Evolutionary conservation across 129 eudicot genomes (phyloP).

Genomic region (Kitagawia praeruptora): DNA sequence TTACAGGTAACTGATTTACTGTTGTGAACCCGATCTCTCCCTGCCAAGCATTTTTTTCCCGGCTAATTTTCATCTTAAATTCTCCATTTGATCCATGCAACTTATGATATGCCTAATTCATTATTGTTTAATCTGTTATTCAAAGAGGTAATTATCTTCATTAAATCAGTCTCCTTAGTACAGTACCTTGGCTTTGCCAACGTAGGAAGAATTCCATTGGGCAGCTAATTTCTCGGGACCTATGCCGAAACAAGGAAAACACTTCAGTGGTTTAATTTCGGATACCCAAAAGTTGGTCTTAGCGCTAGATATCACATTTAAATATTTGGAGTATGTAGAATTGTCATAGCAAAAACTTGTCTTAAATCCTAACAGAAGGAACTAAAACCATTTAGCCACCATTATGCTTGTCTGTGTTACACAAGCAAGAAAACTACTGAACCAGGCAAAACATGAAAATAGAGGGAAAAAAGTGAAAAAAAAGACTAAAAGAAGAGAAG

Average conservation of each 20-base stretch:
- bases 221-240: neutral
- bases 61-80: neutral
- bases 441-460: neutral
- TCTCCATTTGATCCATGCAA: neutral
- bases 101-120: neutral
- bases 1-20: slow-evolving; percentile 1
- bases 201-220: neutral
- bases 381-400: neutral
- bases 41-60: neutral
- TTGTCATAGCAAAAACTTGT: neutral
- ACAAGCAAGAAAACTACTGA: neutral
- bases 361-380: neutral
- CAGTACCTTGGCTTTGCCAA: neutral
- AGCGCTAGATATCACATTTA: neutral
- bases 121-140: neutral
- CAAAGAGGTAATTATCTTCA: neutral
- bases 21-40: neutral
- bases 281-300: neutral
- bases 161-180: neutral
- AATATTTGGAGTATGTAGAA: neutral
- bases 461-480: neutral
- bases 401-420: neutral
- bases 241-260: neutral
- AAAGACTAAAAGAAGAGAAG: neutral
- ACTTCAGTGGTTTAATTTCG: neutral